Evolutionary conservation across 805 yeast species (phyloP), one percentile per base, ranked within the genome.

Genomic region (Yamadazyma nakazawae): DNA sequence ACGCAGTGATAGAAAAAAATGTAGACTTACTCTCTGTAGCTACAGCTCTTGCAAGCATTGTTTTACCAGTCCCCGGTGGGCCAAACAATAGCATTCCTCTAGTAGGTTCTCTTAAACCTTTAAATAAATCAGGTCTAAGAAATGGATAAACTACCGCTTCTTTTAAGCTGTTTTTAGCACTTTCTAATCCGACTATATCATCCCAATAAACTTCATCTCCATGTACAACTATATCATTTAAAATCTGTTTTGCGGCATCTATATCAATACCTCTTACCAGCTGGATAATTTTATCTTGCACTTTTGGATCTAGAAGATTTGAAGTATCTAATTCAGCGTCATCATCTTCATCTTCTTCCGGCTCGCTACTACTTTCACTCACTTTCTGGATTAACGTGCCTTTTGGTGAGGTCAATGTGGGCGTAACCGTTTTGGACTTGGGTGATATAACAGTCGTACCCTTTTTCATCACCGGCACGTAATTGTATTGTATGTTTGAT

Each of bases 11-110:
- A 19, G 94, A 82, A 64, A 92, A 92, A 61, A 92, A 92, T 0
- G 97, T 91, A 0, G 96, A 88, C 49, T 85, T 84, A 7, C 96
- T 85, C 68, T 94, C 98, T 2, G 95, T 88, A 2, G 97, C 98
- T 2, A 94, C 97, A 0, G 98, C 96, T 53, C 96, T 75, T 0
- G 97, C 97, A 54, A 92, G 76, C 98, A 92, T 91, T 0, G 97
- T 91, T 61, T 94, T 92, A 47, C 98, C 98, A 0, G 98, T 92
- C n/a, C 99, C 99, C 0, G 98, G 97, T 2, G 99, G 98, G 0
- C 99, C 99, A 70, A 90, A 92, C 36, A 92, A 67, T 17, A 92
- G 73, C 96, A 94, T 89, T n/a, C 98, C 98, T 48, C 96, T 71
- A 0, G 96, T 91, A 0, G 98, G 98, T 67, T 91, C 97, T 55